These are phyloP conservation scores for Ichthyophthirius multifiliis DNA, from an alignment of 169 alveolate genomes.

Conservation along the genomic window DNA sequence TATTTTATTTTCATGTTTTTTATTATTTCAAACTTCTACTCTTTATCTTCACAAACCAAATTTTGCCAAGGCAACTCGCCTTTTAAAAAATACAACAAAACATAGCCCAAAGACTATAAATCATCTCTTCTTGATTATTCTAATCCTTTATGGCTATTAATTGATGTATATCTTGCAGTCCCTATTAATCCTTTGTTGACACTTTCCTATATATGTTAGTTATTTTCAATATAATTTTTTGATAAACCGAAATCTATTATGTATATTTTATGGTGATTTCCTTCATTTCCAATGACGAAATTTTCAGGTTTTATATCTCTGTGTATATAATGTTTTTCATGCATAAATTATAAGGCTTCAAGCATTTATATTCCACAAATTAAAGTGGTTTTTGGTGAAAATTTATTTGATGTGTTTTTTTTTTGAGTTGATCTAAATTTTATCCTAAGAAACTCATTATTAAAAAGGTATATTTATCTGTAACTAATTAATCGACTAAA, in stretches of 20 bases:
- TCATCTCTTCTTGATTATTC: constrained; percentile 83
- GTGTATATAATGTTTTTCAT: constrained; percentile 80
- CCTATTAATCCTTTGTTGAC: constrained; percentile 85
- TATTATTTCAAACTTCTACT: constrained; percentile 59
- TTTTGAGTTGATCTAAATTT: constrained; percentile 33
- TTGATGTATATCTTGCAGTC: constrained; percentile 85
- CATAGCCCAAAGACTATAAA: constrained; percentile 74
- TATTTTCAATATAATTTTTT: constrained; percentile 72
- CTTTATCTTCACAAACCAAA: constrained; percentile 48
- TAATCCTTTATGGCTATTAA: constrained; percentile 80
- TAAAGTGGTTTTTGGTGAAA: neutral
- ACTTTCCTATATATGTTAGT: constrained; percentile 76
- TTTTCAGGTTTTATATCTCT: constrained; percentile 92
- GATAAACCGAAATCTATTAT: constrained; percentile 86
- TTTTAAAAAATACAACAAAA: constrained; percentile 57
- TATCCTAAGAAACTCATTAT: constrained; percentile 37
- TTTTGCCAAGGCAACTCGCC: constrained; percentile 82
- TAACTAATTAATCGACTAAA: constrained; percentile 5
- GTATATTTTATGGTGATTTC: constrained; percentile 73
- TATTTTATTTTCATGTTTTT: constrained; percentile 53
- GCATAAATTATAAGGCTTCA: constrained; percentile 51
- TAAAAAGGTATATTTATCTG: constrained; percentile 7
- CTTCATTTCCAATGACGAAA: constrained; percentile 84
- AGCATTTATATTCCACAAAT: constrained; percentile 18
- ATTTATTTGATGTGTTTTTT: constrained; percentile 9